phyloP scores from a whole-genome alignment of 768 basidiomycete genomes.

The Phylloporus sp. region DNA sequence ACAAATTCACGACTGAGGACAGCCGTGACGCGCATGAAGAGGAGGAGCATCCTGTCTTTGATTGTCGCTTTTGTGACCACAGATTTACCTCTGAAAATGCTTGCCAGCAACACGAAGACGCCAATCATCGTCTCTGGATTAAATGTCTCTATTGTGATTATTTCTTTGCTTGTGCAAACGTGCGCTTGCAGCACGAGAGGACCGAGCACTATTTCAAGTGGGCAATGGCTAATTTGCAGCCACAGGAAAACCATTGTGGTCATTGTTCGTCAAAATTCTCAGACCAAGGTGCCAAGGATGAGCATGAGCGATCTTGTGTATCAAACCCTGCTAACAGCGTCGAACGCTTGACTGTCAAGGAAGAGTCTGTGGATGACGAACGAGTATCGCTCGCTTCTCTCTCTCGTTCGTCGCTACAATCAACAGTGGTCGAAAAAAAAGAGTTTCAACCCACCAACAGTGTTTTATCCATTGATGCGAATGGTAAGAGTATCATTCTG shows the following conservation, averaged over 20 bases:
- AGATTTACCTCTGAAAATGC: slow-evolving; percentile 3
- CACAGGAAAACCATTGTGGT: slow-evolving; percentile 2
- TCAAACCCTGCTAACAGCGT: neutral
- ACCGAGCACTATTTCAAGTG: neutral
- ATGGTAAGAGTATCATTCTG: no score
- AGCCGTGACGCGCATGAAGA: no score
- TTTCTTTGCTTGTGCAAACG: neutral
- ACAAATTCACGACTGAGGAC: neutral
- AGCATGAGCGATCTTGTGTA: slow-evolving; percentile 7
- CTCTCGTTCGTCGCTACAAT: slow-evolving; percentile 1
- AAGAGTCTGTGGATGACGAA: neutral
- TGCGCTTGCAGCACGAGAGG: slow-evolving; percentile 1
- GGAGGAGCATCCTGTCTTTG: neutral
- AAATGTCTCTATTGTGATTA: slow-evolving; percentile 7
- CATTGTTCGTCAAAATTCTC: neutral
- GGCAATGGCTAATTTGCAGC: neutral
- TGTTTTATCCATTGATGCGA: no score
- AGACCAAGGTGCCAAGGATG: neutral
- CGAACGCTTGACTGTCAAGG: neutral
- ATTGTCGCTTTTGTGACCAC: slow-evolving; percentile 11
- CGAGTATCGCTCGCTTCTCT: neutral
- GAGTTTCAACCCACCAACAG: slow-evolving; percentile 9
- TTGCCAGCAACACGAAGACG: slow-evolving; percentile 10
- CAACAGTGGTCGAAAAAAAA: neutral
- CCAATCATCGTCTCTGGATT: neutral